Evolutionary conservation across 2,329 filamentous ascomycete genomes (phyloP), one percentile per base, ranked within the genome.

Genomic region (Calcarisporium arbuscula): DNA sequence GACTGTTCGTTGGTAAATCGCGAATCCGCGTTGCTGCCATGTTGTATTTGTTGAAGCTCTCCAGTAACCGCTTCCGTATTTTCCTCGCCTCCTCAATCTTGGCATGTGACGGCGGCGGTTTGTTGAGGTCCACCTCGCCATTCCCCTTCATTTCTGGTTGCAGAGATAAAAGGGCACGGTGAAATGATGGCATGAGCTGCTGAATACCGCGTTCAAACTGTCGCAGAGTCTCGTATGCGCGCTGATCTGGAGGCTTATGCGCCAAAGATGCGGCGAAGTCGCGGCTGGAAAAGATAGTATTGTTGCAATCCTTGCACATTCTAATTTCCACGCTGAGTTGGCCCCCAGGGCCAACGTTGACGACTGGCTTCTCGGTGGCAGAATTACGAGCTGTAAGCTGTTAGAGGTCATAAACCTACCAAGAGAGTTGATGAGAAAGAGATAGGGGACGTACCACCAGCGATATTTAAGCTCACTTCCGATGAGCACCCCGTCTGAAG

Each of bases 151-250:
- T 60, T 15, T 67, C 62, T 3, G 72, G 61, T 36, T 95, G 88
- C 5, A 95, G 61, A 2, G 79, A 72, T 6, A 77, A 51, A 3
- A 95, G 67, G 0, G 87, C 68, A 40, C 81, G 82, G 51, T 95
- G 89, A 45, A 95, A 95, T 6, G 80, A 79, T 1, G 89, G 89
- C 38, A 95, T 67, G 27, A 95, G 70, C 35, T 86, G 68, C 21
- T 80, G 75, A 45, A 95, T 95, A 25, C 89, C 89, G 38, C 83
- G 73, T 61, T 95, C 86, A 45, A 95, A 95, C 52, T 95, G 86
- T 1, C 80, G 68, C 3, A 95, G 68, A 10, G 88, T 94, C 49
- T 79, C 83, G 56, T 94, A 95, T 1, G 85, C 79, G 23, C 83
- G 78, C 50, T 89, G 80, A 48, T 90, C 83, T 3, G 82, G 72